Evolutionary conservation across 208 protist genomes (phyloP), one percentile per base, ranked within the genome.

Genomic region (Porcisia deanei): DNA sequence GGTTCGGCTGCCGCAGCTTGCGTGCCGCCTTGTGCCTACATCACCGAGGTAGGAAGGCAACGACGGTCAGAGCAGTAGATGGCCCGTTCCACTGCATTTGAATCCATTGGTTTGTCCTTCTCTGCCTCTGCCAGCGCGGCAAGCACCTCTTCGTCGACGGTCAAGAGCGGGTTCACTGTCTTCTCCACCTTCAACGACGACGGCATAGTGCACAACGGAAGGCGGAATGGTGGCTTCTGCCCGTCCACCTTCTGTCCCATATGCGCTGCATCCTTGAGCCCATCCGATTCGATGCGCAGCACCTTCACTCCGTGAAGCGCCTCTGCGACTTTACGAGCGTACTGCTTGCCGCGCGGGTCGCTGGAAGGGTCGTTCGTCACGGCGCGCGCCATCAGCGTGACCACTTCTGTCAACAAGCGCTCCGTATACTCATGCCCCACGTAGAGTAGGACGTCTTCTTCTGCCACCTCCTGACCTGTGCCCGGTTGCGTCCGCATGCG

Each of bases 371-470:
- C 25, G 55, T 43, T 71, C 41, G 57, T 6, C 60, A 86, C 9
- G 4, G 71, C 60, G 25, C 80, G 69, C n/a, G 72, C 76, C 73
- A 86, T 87, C 30, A 80, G 41, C 16, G 25, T 79, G n/a, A 82
- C 41, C 73, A 92, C 77, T 72, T 89, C 84, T n/a, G 64, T 14
- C n/a, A 94, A 53, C 16, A 93, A 73, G 30, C 76, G 60, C 72
- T 90, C 86, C 47, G 89, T 94, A 80, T 97, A 97, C 81, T 94
- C 90, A 68, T 95, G 92, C 1, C 89, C 92, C 10, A 90, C 88
- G 74, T 97, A 95, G 16, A 94, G 65, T 30, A 94, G 80, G 22
- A 97, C 83, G 67, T 90, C 70, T 47, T 96, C 85, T 41, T 82
- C 66, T 0, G 59, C 75, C 6, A 96, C 63, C n/a, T 69, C 59